These are phyloP conservation scores for Populus ilicifolia DNA, from an alignment of 345 rosid genomes.

Conservation along the genomic window DNA sequence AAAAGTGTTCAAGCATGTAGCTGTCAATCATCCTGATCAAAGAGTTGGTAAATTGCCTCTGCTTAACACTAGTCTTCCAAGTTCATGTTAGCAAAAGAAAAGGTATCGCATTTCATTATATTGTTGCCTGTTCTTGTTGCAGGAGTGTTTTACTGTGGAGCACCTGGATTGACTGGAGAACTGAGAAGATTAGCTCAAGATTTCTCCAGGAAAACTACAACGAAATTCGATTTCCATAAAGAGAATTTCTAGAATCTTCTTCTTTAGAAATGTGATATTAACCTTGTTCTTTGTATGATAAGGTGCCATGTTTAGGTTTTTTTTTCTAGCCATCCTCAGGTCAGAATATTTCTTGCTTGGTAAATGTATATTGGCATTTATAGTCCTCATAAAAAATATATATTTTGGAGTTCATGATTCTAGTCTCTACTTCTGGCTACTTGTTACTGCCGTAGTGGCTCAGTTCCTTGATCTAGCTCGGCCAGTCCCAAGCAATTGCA, in stretches of 20 bases:
- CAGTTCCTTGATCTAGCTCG: background rate
- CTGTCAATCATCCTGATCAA: constrained; percentile 50
- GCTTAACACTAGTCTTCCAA: background rate
- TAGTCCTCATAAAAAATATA: too few species aligned
- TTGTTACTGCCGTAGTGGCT: too few species aligned
- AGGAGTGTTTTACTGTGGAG: constrained; percentile 78
- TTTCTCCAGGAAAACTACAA: constrained; percentile 67
- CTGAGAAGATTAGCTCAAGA: constrained; percentile 55
- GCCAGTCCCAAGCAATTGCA: background rate
- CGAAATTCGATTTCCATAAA: constrained; percentile 78
- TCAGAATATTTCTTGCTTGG: background rate
- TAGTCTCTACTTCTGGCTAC: too few species aligned
- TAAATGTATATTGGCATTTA: background rate
- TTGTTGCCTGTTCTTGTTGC: constrained; percentile 3
- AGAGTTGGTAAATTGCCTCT: constrained; percentile 50
- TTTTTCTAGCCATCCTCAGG: background rate
- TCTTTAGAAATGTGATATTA: background rate
- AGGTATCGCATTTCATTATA: background rate
- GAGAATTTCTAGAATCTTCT: constrained; percentile 53
- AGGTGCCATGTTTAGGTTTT: background rate
- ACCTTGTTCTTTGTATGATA: too few species aligned
- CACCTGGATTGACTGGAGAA: constrained; percentile 53
- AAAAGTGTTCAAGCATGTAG: constrained; percentile 60
- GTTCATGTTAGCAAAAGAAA: background rate
- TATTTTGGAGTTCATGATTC: too few species aligned